These are phyloP conservation scores for Pascua guehoae DNA, from an alignment of 1,284 basidiomycete genomes.

Conservation along the genomic window DNA sequence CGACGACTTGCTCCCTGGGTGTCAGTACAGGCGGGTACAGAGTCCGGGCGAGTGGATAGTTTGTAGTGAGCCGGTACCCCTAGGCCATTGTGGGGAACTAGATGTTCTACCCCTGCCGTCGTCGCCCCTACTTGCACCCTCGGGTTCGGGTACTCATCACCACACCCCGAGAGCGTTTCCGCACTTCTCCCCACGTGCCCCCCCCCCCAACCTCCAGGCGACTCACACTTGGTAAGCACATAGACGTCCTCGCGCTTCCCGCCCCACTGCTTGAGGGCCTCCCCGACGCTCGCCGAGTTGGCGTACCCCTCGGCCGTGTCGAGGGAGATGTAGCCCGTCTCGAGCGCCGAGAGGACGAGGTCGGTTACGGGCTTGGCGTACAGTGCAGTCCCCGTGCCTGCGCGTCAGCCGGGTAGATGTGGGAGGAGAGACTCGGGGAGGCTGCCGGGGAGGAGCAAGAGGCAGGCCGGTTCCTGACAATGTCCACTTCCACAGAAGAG, in stretches of 20 bases:
- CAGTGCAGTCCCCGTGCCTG: conserved; percentile 33
- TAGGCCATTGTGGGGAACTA: too few species aligned
- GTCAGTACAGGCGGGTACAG: conserved; percentile 48
- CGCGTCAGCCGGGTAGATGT: conserved; percentile 4
- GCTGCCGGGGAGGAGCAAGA: too few species aligned
- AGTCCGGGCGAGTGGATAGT: too few species aligned
- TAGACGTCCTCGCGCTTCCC: conserved; percentile 44
- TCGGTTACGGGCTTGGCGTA: conserved; percentile 28
- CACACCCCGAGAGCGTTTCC: too few species aligned
- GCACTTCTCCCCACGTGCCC: too few species aligned
- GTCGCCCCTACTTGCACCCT: background rate
- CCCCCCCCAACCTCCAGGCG: too few species aligned
- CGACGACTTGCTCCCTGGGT: conserved; percentile 12
- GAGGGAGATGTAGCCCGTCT: conserved; percentile 35
- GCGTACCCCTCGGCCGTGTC: conserved; percentile 42
- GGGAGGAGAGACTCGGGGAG: too few species aligned
- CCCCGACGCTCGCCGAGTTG: conserved; percentile 56
- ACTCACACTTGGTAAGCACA: conserved; percentile 55
- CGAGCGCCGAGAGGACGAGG: conserved; percentile 31
- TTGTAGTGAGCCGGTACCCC: too few species aligned
- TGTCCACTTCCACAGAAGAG: background rate
- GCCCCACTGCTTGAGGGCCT: conserved; percentile 64
- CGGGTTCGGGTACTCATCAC: too few species aligned
- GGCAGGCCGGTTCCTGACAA: too few species aligned
- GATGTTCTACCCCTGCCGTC: background rate